These are phyloP conservation scores for Pluteus cervinus DNA, from an alignment of 768 basidiomycete species.

Conservation along the genomic window DNA sequence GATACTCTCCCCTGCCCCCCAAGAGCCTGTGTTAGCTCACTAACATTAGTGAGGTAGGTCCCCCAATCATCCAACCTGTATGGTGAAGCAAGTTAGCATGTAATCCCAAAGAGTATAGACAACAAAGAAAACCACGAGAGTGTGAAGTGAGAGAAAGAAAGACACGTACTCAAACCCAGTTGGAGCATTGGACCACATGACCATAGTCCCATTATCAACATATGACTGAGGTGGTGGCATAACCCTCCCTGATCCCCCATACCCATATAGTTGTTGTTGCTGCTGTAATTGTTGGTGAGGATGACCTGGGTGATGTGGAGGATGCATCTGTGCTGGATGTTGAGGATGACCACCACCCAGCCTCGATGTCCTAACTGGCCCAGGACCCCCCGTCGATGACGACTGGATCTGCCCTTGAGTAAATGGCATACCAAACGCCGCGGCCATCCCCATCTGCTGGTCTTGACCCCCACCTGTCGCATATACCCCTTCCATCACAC, in stretches of 20 bases:
- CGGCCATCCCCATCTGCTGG: too few species aligned
- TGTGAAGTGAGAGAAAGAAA: too few species aligned
- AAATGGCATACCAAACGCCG: not conserved
- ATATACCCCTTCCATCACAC: too few species aligned
- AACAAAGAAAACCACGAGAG: constrained; percentile 2
- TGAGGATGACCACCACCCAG: not conserved
- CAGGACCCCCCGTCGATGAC: too few species aligned
- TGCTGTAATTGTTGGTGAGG: constrained; percentile 4
- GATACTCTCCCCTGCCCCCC: too few species aligned
- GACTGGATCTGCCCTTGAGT: too few species aligned
- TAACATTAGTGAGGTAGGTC: constrained; percentile 6
- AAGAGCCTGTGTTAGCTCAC: constrained; percentile 7
- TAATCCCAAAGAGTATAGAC: not conserved
- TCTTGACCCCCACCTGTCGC: too few species aligned
- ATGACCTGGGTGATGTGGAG: not conserved
- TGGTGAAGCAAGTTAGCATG: not conserved
- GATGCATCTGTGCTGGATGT: not conserved
- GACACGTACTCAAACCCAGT: constrained; percentile 55
- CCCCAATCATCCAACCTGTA: constrained; percentile 7
- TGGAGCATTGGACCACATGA: constrained; percentile 69
- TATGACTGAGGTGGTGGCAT: constrained; percentile 13
- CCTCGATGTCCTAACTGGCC: too few species aligned
- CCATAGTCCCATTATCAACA: constrained; percentile 45
- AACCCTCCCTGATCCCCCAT: constrained; percentile 4
- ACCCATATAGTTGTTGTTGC: constrained; percentile 9